Percentiles rank a stretch among this genome's conserved stretches.
Evolutionary conservation across 495 filamentous ascomycete species (phyloP).

Genomic region (Talaromyces liani): DNA sequence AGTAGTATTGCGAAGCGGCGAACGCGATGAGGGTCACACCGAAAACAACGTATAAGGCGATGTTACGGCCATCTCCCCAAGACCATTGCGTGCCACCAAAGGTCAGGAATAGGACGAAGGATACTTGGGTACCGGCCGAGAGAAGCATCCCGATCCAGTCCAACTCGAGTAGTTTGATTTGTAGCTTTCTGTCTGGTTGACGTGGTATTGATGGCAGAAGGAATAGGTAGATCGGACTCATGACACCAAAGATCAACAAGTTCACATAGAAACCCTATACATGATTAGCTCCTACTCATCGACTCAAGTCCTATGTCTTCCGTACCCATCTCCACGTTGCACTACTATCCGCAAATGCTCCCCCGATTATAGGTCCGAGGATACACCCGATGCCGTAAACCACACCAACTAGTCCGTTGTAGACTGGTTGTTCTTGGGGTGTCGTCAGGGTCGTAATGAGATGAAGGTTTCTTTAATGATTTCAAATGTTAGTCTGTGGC

Average conservation of each 20-base stretch:
- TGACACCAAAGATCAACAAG: constrained; percentile 40
- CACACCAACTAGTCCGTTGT: constrained; percentile 29
- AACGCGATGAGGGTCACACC: constrained; percentile 36
- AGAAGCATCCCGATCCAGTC: constrained; percentile 24
- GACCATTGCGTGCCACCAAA: constrained; percentile 38
- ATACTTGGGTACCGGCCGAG: constrained; percentile 16
- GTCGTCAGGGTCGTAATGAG: constrained; percentile 31
- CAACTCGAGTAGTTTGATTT: constrained; percentile 27
- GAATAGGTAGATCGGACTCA: constrained; percentile 48
- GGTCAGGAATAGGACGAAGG: constrained; percentile 21
- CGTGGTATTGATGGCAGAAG: constrained; percentile 41
- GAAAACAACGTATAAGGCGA: constrained; percentile 41
- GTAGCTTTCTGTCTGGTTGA: constrained; percentile 22
- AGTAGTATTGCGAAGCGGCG: constrained; percentile 38
- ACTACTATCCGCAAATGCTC: constrained; percentile 24
- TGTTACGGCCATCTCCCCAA: constrained; percentile 43
- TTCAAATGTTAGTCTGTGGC: constrained; percentile 3
- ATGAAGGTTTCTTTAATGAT: constrained; percentile 42
- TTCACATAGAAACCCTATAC: constrained; percentile 37
- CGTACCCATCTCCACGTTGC: constrained; percentile 41
- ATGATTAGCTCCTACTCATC: neutral
- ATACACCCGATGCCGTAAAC: constrained; percentile 42
- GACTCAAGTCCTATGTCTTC: constrained; percentile 14
- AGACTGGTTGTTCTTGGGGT: constrained; percentile 32
- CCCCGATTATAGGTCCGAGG: constrained; percentile 33